phyloP scores from a whole-genome alignment of 768 basidiomycete genomes.

The Erythrobasidium yunnanense region DNA sequence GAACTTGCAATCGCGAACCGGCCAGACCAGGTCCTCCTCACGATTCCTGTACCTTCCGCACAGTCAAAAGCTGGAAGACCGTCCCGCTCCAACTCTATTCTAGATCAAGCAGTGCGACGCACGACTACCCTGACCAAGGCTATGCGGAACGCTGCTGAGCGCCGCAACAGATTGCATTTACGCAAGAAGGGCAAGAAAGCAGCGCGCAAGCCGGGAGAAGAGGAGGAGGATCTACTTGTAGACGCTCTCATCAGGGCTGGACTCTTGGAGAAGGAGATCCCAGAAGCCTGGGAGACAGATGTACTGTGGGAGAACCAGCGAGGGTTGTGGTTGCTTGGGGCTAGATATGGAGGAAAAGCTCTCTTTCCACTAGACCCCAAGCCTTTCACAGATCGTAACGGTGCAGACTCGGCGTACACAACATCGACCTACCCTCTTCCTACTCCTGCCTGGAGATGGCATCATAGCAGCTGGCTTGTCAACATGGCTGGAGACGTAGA shows the following conservation, averaged over 20 bases:
- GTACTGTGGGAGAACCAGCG: slow-evolving; percentile 8
- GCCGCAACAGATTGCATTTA: not conserved
- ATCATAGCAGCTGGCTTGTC: slow-evolving; percentile 2
- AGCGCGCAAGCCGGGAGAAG: not conserved
- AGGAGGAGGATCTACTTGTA: not conserved
- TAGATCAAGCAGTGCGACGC: not conserved
- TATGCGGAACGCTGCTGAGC: not conserved
- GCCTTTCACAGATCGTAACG: not conserved
- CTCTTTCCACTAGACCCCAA: not conserved
- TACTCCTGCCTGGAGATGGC: slow-evolving; percentile 16
- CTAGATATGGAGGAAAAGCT: not conserved
- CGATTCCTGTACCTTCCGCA: not conserved
- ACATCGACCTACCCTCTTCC: slow-evolving; percentile 8
- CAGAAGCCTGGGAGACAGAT: not conserved
- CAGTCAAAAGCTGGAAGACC: not conserved
- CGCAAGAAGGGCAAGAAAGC: not conserved
- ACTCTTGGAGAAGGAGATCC: slow-evolving; percentile 5
- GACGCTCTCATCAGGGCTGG: not conserved
- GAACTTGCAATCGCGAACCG: not conserved
- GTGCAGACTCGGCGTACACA: not conserved
- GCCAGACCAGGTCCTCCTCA: not conserved
- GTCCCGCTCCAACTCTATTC: not conserved
- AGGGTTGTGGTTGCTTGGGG: slow-evolving; percentile 3
- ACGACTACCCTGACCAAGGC: not conserved
- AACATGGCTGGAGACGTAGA: slow-evolving; percentile 25